phyloP scores from a whole-genome alignment of 305 asterid genomes.

The Fraxinus sp. region DNA sequence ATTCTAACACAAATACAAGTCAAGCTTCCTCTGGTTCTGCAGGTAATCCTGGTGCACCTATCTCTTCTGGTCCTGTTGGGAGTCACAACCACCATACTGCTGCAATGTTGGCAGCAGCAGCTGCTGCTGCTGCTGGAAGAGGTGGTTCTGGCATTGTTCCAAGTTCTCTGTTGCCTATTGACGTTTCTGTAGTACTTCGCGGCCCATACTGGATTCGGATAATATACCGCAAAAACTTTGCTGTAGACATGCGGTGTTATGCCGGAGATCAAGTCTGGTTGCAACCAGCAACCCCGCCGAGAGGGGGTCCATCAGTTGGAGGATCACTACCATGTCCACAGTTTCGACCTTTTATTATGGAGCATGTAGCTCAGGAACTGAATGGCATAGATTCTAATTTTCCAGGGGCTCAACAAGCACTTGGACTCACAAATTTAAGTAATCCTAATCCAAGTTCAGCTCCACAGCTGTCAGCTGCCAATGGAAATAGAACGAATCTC shows the following conservation, averaged over 20 bases:
- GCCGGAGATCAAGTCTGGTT: conserved; percentile 99
- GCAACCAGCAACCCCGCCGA: conserved; percentile 99
- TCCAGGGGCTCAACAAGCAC: conserved; percentile 74
- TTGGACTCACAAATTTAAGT: conserved; percentile 57
- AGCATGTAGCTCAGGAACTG: conserved; percentile 98
- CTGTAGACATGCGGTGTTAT: conserved; percentile 99
- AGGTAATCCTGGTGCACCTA: conserved; percentile 47
- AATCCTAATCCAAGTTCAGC: conserved; percentile 52
- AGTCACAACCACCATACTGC: conserved; percentile 57
- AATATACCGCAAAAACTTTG: conserved; percentile 84
- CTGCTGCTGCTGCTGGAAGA: conserved; percentile 74
- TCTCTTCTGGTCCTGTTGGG: conserved; percentile 51
- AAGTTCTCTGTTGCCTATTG: conserved; percentile 95
- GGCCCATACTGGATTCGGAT: conserved; percentile 99
- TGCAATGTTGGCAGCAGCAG: conserved; percentile 78
- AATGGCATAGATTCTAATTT: conserved; percentile 89
- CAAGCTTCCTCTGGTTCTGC: conserved; percentile 68
- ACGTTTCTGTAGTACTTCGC: conserved; percentile 96
- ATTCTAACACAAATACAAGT: conserved; percentile 46
- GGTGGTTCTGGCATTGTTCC: conserved; percentile 99
- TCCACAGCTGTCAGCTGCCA: conserved; percentile 55
- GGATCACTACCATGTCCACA: conserved; percentile 99
- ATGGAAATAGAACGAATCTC: conserved; percentile 61
- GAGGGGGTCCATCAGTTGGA: conserved; percentile 82
- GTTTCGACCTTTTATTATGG: conserved; percentile 98